Base-by-base conservation (phyloP, 1,284 basidiomycete genomes). In the Hemileia vastatrix region DNA sequence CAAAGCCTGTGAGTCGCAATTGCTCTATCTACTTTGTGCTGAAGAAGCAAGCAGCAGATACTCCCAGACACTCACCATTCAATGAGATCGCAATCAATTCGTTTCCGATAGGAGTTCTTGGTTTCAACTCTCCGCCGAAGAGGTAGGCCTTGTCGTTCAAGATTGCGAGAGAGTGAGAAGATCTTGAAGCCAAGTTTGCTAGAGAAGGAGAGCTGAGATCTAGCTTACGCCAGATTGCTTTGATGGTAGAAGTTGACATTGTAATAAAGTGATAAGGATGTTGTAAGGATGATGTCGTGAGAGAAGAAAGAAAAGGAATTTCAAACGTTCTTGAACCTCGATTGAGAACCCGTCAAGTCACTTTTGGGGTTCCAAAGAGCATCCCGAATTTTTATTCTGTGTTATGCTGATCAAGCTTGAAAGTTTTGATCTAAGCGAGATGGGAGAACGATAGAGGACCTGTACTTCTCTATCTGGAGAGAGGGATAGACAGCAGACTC, bases 91-190 rank as follows among this genome's bases (percentile, higher is more conserved):
- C 57, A 21, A 64, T 56, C 3, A 76, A 44, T 18, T 66, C 55
- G 9, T 63, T 64, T 27, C 71, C 70, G 19, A 80, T 74, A 2
- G 80, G 80, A 18, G 69, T 67, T 44, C 79, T 75, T 0, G 80
- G 78, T 55, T 72, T 73, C 49, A 73, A 70, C 64, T 81, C 80
- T 31, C 80, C 80, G 5, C 77, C 74, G 60, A 79, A 79, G 62
- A 79, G 57, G 19, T 75, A 61, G 8, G 76, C 67, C 4, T 31
- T 27, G 24, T 64, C 64, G 6, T 72, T 74, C 5, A 65, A 9
- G 11, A 66, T 56, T 2, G 75, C 70, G 6, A 77, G 65, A 33
- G 69, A 75, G 64, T 77, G 76, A 3, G 76, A 76, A 1, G 76
- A 77, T n/a, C n/a, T n/a, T n/a, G n/a, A n/a, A n/a, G n/a, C n/a